These are phyloP conservation scores for Craspedostauros australis DNA, from an alignment of 108 stramenopile species.

Conservation along the genomic window DNA sequence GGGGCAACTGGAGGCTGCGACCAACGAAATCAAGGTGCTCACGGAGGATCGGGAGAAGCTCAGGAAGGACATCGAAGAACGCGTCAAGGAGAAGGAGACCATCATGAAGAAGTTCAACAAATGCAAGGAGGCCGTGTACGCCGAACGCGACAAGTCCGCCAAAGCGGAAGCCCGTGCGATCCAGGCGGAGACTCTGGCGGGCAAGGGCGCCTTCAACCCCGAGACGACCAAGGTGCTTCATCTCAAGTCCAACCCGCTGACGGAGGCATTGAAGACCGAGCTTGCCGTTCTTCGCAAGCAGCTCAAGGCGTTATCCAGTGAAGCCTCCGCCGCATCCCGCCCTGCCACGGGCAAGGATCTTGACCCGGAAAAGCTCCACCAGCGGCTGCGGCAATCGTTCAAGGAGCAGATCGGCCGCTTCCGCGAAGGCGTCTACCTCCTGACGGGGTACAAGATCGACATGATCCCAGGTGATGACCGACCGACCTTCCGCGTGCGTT, in stretches of 20 bases:
- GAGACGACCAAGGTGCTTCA: slow-evolving; percentile 74
- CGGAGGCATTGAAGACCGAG: slow-evolving; percentile 59
- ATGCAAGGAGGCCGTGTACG: slow-evolving; percentile 59
- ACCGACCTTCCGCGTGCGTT: slow-evolving; percentile 79
- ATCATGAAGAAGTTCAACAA: slow-evolving; percentile 76
- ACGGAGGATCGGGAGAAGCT: slow-evolving; percentile 25
- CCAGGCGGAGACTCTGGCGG: slow-evolving; percentile 69
- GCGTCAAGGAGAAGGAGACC: slow-evolving; percentile 28
- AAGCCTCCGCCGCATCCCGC: neutral
- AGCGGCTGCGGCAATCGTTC: slow-evolving; percentile 88
- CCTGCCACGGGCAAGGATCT: slow-evolving; percentile 19
- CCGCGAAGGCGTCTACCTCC: slow-evolving; percentile 88
- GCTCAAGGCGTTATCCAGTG: slow-evolving; percentile 34
- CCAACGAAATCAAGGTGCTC: slow-evolving; percentile 45
- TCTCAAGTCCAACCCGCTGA: slow-evolving; percentile 64
- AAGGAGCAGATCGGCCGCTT: slow-evolving; percentile 85
- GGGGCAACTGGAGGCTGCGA: slow-evolving; percentile 38
- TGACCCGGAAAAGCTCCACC: slow-evolving; percentile 82
- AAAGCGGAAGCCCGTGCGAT: slow-evolving; percentile 54
- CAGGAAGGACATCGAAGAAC: slow-evolving; percentile 14
- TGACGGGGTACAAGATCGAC: slow-evolving; percentile 93
- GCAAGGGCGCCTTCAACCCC: slow-evolving; percentile 82
- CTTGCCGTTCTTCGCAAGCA: slow-evolving; percentile 46
- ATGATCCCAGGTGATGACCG: slow-evolving; percentile 61
- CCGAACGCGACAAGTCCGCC: slow-evolving; percentile 73